Base-by-base conservation (phyloP, 352 stramenopile species). In the Pythium aphanidermatum region DNA sequence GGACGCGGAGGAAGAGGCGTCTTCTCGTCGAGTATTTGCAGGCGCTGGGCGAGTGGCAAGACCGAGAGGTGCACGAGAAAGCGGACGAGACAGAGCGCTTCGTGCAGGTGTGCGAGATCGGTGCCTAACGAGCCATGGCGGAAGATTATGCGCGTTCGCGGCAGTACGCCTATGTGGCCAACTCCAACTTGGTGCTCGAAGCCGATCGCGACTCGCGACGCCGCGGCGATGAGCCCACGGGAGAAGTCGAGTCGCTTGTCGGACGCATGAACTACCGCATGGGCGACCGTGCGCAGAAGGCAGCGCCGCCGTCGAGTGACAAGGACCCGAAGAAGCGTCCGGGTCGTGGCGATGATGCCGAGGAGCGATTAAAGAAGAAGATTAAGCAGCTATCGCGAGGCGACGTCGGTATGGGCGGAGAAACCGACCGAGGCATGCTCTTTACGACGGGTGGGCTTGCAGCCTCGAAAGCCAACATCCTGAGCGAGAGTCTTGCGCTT, bases 111-210 rank as follows among this genome's bases (percentile, higher is more conserved):
- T n/a, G n/a, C n/a, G n/a, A n/a, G n/a, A n/a, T n/a, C n/a, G n/a
- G n/a, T n/a, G n/a, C n/a, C n/a, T n/a, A n/a, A 17, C 32, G 8
- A 38, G 32, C 36, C 31, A 96, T 96, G 87, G 83, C 86, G 19
- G 83, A 96, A 69, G 86, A 96, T 43, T 77, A 85, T 46, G 85
- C 83, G 44, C 85, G 86, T 16, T 91, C 83, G 56, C 70, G 84
- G 43, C 83, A 95, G 60, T 97, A 97, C 77, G 86, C 90, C 51
- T 97, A 97, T 74, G 58, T 68, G 51, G 69, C 89, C 60, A 98
- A 97, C 75, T 96, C 86, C 25, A 98, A 97, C 66, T 68, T 98
- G 35, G 92, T 98, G 58, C 69, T 98, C 37, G 81, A 97, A 62
- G 85, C 89, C 6, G 88, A 97, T 48, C 82, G 77, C 55, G 85